These are phyloP conservation scores for Plantago major DNA, from an alignment of 257 asterid species.

Conservation along the genomic window DNA sequence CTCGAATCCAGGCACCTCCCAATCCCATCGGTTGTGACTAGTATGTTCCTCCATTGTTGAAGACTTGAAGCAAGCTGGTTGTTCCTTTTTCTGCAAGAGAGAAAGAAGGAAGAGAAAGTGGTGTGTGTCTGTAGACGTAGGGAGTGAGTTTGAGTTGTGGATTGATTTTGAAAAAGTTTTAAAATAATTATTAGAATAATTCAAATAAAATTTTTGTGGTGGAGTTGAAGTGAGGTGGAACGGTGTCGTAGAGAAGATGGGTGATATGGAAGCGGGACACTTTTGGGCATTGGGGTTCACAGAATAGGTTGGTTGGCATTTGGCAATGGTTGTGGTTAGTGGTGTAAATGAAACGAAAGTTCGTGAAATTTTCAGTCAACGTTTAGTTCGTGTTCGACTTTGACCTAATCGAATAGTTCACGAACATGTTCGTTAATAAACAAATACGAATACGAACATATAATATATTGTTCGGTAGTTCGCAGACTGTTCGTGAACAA, in stretches of 20 bases:
- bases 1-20: conserved; percentile 9
- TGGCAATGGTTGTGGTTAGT: not conserved
- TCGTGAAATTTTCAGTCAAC: no score
- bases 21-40: conserved; percentile 2
- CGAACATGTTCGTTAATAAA: no score
- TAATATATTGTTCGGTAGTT: no score
- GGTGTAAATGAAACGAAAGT: no score
- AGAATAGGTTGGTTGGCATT: not conserved
- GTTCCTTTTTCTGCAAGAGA: no score
- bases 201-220: not conserved
- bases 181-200: not conserved
- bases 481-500: no score
- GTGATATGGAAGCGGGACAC: conserved; percentile 7
- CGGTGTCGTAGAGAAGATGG: conserved; percentile 10
- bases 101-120: no score
- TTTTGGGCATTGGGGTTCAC: conserved; percentile 13
- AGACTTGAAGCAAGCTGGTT: no score
- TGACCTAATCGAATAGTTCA: no score
- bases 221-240: not conserved
- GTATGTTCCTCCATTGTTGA: not conserved
- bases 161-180: not conserved
- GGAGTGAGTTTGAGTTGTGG: not conserved
- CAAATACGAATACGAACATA: no score
- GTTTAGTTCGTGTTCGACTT: no score
- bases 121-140: no score